phyloP scores from a whole-genome alignment of 805 yeast genomes.

The Brettanomyces custersianus region DNA sequence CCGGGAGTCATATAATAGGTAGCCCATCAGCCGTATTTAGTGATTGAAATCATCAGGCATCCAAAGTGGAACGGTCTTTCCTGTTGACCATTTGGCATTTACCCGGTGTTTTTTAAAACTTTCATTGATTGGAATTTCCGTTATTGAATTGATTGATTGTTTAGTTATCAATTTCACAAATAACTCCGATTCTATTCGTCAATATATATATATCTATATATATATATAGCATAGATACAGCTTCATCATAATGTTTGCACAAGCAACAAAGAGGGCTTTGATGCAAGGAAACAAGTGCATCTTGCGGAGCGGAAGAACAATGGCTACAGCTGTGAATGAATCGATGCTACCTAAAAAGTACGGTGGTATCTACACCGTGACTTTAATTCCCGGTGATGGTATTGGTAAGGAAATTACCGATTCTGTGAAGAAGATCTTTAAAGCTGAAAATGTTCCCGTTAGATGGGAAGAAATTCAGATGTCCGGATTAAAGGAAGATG shows the following conservation, averaged over 20 bases:
- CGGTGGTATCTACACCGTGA: slow-evolving; percentile 91
- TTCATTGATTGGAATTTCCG: too few relatives aligned
- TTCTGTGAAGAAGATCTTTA: slow-evolving; percentile 84
- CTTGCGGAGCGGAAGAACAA: slow-evolving; percentile 15
- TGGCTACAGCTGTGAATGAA: slow-evolving; percentile 23
- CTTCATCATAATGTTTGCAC: slow-evolving; percentile 18
- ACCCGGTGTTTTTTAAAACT: too few relatives aligned
- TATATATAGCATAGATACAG: too few relatives aligned
- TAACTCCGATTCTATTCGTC: too few relatives aligned
- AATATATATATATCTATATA: too few relatives aligned
- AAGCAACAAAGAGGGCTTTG: slow-evolving; percentile 12
- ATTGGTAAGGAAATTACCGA: slow-evolving; percentile 93
- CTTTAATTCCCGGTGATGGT: slow-evolving; percentile 97
- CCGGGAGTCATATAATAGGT: too few relatives aligned
- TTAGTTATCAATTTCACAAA: too few relatives aligned
- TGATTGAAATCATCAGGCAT: too few relatives aligned
- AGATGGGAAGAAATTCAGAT: slow-evolving; percentile 86
- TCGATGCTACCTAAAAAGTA: slow-evolving; percentile 68
- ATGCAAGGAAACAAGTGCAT: slow-evolving; percentile 6
- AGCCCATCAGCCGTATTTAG: too few relatives aligned
- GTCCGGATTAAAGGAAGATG: slow-evolving; percentile 41
- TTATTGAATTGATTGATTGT: too few relatives aligned
- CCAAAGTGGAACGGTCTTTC: too few relatives aligned
- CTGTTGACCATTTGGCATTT: too few relatives aligned
- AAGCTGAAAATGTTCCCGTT: slow-evolving; percentile 80